Percentiles rank a stretch among this genome's conserved stretches.
phyloP scores from a whole-genome alignment of 2,329 filamentous ascomycete genomes.

The Pestalotiopsis sp. region DNA sequence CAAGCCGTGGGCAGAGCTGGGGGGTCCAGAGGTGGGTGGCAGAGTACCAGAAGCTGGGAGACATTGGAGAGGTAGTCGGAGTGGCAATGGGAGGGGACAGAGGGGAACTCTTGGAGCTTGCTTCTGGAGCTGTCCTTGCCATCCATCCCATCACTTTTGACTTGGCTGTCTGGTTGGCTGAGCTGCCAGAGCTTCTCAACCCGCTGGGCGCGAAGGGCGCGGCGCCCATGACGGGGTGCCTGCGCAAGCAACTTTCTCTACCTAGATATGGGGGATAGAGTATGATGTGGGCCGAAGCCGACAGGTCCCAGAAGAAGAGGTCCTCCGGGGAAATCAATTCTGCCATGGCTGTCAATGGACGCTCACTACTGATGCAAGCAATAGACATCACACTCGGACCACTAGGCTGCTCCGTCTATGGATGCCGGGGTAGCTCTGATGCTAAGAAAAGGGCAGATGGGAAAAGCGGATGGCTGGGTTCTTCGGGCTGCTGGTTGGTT shows the following conservation, averaged over 20 bases:
- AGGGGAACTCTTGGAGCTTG: slow-evolving; percentile 22
- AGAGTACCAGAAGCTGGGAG: slow-evolving; percentile 14
- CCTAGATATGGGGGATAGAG: slow-evolving; percentile 4
- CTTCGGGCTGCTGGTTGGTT: slow-evolving; percentile 12
- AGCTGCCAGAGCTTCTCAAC: not conserved
- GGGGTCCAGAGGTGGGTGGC: slow-evolving; percentile 12
- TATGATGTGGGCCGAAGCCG: not conserved
- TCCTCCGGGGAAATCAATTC: not conserved
- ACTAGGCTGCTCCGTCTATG: slow-evolving; percentile 22
- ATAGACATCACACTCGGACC: slow-evolving; percentile 22
- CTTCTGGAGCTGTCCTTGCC: slow-evolving; percentile 7
- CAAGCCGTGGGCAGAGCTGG: slow-evolving; percentile 17
- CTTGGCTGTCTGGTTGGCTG: not conserved
- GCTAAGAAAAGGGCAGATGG: not conserved
- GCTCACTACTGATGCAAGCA: slow-evolving; percentile 13
- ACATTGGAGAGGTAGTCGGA: slow-evolving; percentile 4
- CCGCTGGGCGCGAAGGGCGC: slow-evolving; percentile 17
- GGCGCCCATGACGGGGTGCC: slow-evolving; percentile 3
- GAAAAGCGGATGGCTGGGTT: slow-evolving; percentile 15
- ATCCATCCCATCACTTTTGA: not conserved
- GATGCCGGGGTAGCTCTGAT: slow-evolving; percentile 16
- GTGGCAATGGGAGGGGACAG: slow-evolving; percentile 18
- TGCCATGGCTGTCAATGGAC: slow-evolving; percentile 4
- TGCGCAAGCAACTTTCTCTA: not conserved
- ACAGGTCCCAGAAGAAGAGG: slow-evolving; percentile 15